Conservation (phyloP, 805 yeast genomes). For the Yarrowia bubula region DNA sequence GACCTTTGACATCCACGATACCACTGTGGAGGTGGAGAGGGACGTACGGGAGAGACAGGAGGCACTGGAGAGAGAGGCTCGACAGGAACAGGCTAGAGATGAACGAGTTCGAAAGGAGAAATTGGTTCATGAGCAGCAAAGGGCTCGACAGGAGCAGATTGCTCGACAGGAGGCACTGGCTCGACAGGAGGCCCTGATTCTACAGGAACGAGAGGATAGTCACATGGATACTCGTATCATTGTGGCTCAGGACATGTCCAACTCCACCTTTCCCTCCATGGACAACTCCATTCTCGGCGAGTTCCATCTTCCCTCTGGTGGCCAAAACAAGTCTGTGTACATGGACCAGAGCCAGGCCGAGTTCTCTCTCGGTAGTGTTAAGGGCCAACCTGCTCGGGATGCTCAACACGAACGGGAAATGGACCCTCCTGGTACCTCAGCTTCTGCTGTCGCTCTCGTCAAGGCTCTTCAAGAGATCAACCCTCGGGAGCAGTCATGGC, state of each 20-base stretch:
- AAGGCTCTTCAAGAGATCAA: conserved; percentile 45
- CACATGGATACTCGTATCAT: no score
- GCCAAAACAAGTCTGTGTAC: conserved; percentile 21
- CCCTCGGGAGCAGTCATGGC: conserved; percentile 44
- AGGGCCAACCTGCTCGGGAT: not conserved
- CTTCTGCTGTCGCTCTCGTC: conserved; percentile 39
- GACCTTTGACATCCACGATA: no score
- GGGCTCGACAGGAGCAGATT: not conserved
- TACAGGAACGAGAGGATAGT: no score
- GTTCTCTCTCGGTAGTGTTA: not conserved
- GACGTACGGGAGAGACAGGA: no score
- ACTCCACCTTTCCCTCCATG: not conserved
- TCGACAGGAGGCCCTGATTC: no score
- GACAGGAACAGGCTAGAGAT: no score
- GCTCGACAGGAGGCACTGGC: no score
- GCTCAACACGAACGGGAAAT: conserved; percentile 2
- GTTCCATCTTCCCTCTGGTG: conserved; percentile 2
- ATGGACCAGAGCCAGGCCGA: conserved; percentile 14
- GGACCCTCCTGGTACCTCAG: conserved; percentile 25
- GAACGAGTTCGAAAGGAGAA: no score
- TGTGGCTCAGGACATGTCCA: not conserved
- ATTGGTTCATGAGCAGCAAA: not conserved
- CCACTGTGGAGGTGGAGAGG: no score
- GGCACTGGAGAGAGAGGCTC: no score
- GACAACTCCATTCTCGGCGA: conserved; percentile 14